A percentile compares a stretch with the other conserved stretches of the same genome.
phyloP scores from a whole-genome alignment of 2,329 filamentous ascomycete species.

The Raffaelea arxii region DNA sequence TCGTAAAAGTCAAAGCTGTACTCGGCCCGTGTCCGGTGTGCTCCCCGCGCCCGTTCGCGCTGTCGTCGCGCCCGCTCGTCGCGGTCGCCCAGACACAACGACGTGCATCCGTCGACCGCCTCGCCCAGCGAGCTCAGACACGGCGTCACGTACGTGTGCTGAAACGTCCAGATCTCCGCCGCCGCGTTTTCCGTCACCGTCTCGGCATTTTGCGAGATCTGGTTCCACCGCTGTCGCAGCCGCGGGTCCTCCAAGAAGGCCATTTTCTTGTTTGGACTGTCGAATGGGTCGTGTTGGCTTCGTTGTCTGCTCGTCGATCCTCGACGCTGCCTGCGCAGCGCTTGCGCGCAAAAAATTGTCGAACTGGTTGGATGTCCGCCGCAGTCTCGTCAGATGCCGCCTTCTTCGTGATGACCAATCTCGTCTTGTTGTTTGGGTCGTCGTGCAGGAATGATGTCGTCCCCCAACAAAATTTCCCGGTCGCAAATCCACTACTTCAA shows the following conservation, averaged over 20 bases:
- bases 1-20: constrained; percentile 95
- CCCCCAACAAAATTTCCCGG: no score
- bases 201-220: constrained; percentile 75
- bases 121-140: constrained; percentile 61
- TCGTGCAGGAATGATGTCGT: no score
- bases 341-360: no score
- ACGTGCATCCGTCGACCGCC: constrained; percentile 63
- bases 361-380: no score
- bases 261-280: not conserved
- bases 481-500: no score
- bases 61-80: constrained; percentile 64
- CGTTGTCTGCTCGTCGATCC: no score
- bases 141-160: constrained; percentile 74
- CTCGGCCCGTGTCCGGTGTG: constrained; percentile 54
- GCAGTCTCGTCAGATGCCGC: no score
- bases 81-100: constrained; percentile 59
- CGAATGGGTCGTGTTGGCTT: no score
- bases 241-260: constrained; percentile 69
- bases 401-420: no score
- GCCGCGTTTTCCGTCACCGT: constrained; percentile 85
- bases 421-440: no score
- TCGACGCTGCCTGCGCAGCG: no score
- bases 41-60: constrained; percentile 49
- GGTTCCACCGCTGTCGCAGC: constrained; percentile 87
- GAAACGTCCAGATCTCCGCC: constrained; percentile 79